phyloP scores from a whole-genome alignment of 495 filamentous ascomycete species.

The Amphirosellinia nigrospora region DNA sequence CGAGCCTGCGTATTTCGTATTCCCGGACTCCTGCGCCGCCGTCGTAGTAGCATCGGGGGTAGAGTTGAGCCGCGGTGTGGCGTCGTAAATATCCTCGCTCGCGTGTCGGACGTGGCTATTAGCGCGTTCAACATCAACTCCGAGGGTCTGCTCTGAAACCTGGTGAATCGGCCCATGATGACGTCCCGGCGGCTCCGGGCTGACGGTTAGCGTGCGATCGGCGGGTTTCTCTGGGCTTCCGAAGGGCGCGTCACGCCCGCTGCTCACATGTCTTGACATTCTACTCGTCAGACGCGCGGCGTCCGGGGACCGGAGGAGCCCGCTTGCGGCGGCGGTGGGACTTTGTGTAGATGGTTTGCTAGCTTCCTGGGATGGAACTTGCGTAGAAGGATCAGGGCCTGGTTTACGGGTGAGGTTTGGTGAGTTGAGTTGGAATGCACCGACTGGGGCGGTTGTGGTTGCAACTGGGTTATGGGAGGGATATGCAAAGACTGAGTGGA shows the following conservation, averaged over 20 bases:
- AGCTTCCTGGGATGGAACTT: constrained; percentile 7
- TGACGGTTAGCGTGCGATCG: constrained; percentile 40
- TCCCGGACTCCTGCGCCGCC: constrained; percentile 21
- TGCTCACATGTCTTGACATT: constrained; percentile 25
- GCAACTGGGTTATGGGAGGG: constrained; percentile 22
- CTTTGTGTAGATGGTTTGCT: constrained; percentile 1
- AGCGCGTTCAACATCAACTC: constrained; percentile 33
- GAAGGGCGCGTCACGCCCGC: constrained; percentile 27
- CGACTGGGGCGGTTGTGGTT: constrained; percentile 1
- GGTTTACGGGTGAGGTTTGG: constrained; percentile 14
- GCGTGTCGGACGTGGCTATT: constrained; percentile 29
- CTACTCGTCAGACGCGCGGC: constrained; percentile 32
- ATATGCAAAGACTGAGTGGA: constrained; percentile 33
- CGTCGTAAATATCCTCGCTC: constrained; percentile 53
- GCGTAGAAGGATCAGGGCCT: background rate
- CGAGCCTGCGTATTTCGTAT: constrained; percentile 37
- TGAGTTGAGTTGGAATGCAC: constrained; percentile 7
- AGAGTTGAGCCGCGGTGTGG: constrained; percentile 42
- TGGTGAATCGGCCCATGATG: constrained; percentile 35
- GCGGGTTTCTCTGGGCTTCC: constrained; percentile 36
- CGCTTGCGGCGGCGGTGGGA: background rate
- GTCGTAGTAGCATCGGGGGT: background rate
- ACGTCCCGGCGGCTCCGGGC: constrained; percentile 39
- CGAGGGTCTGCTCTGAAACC: constrained; percentile 30
- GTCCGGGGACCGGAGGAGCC: constrained; percentile 16